Evolutionary conservation across 2,329 filamentous ascomycete genomes (phyloP), one percentile per base, ranked within the genome.

Genomic region (Nothophoma quercina): DNA sequence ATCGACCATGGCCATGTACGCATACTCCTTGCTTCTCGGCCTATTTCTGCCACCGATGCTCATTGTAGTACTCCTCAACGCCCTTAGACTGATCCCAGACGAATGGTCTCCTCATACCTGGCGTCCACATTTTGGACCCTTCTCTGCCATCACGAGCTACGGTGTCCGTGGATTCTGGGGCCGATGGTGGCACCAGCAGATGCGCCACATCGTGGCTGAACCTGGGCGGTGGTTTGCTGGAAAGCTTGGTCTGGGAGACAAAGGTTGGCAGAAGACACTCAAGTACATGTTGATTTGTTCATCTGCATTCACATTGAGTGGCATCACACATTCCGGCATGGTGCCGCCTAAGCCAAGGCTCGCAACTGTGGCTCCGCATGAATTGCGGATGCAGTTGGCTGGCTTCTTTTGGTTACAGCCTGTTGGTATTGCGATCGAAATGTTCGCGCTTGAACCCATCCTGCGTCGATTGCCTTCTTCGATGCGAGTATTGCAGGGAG

Each of bases 101-200:
- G 30, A 19, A 2, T 54, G 35, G 29, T 50, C 54, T 29, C 50
- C 54, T 7, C 54, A 54, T 29, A 56, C 54, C 3, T 41, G 28
- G 43, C 54, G 26, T 16, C 44, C 49, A 15, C 54, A 46, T 9
- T 57, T 54, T n/a, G 50, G 50, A 1, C 41, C 45, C 6, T 46
- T 54, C 40, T 49, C 49, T 3, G 49, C 45, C 3, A 47, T 57
- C 9, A 10, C 18, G 5, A 23, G 12, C 2, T 30, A 47, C 13
- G 54, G 54, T 4, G 7, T 56, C 7, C 39, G 49, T 18, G 54
- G 54, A 0, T 43, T 56, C 30, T 53, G 54, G 54, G 54, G 54
- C n/a, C 49, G 32, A 10, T 53, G 49, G 49, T 56, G 54, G 54
- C 54, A 53, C 35, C 49, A 56, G 34, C 54, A 56, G 25, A 56